phyloP scores from a whole-genome alignment of 106 monocot genomes.

The Acanthochlamys bracteata region DNA sequence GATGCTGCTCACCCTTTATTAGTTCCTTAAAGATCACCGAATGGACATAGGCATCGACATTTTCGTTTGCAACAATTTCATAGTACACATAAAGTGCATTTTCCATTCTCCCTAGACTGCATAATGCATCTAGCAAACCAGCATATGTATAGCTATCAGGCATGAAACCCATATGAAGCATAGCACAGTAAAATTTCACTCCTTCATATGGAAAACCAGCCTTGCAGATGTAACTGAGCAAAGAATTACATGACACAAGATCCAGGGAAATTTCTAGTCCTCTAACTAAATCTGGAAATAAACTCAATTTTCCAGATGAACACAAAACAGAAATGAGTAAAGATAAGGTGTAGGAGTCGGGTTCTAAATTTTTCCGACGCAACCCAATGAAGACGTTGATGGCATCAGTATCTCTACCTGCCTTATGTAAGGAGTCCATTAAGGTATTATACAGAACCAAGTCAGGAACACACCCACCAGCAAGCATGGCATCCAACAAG shows the following conservation, averaged over 20 bases:
- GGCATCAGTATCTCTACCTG: conserved; percentile 34
- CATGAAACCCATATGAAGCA: conserved; percentile 24
- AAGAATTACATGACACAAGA: conserved; percentile 43
- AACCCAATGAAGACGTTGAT: conserved; percentile 27
- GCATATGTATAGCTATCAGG: conserved; percentile 62
- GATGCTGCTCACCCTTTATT: conserved; percentile 27
- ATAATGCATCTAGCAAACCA: conserved; percentile 31
- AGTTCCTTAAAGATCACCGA: conserved; percentile 44
- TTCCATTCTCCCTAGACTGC: conserved; percentile 31
- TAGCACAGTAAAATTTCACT: conserved; percentile 33
- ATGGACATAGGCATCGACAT: conserved; percentile 47
- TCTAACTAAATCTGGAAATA: conserved; percentile 31
- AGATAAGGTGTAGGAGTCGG: conserved; percentile 56
- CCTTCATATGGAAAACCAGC: conserved; percentile 42
- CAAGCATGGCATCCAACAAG: conserved; percentile 38
- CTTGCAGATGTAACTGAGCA: conserved; percentile 43
- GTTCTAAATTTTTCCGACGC: conserved; percentile 20
- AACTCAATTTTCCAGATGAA: conserved; percentile 24
- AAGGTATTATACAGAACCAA: conserved; percentile 50
- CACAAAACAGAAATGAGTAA: conserved; percentile 27
- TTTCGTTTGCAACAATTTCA: conserved; percentile 21
- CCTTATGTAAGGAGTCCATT: conserved; percentile 42
- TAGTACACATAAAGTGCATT: conserved; percentile 38
- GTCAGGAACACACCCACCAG: conserved; percentile 34
- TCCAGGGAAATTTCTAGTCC: conserved; percentile 26